A percentile compares a stretch with the other conserved stretches of the same genome.
Evolutionary conservation across 768 basidiomycete species (phyloP).

Genomic region (Dentipellis fragilis): DNA sequence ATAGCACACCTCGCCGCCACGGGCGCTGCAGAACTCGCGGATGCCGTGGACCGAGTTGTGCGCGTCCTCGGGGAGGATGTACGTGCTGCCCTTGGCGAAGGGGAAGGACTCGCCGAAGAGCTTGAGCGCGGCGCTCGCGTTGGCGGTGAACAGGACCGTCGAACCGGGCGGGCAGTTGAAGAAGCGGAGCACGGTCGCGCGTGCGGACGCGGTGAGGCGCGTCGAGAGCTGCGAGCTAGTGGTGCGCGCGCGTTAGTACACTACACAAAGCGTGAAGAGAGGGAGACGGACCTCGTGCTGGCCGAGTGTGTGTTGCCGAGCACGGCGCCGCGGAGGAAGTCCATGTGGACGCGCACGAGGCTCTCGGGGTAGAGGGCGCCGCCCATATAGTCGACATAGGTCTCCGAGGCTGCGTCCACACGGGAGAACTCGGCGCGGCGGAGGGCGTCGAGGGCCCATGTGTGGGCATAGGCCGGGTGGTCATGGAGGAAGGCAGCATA

Average conservation of each 20-base stretch:
- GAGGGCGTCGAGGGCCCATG: constrained; percentile 63
- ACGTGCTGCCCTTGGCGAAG: constrained; percentile 45
- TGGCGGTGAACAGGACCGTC: constrained; percentile 74
- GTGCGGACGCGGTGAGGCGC: constrained; percentile 56
- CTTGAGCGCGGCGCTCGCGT: constrained; percentile 72
- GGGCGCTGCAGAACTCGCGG: constrained; percentile 52
- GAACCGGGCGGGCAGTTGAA: constrained; percentile 70
- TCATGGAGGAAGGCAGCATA: constrained; percentile 12
- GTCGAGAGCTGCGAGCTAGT: constrained; percentile 63
- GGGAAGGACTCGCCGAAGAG: constrained; percentile 77
- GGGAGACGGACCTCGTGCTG: constrained; percentile 51
- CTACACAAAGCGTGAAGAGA: background rate
- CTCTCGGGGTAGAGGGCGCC: constrained; percentile 74
- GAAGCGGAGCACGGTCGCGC: constrained; percentile 63
- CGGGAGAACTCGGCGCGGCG: background rate
- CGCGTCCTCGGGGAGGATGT: constrained; percentile 66
- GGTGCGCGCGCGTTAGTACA: background rate
- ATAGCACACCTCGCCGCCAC: constrained; percentile 51
- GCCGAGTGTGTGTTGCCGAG: constrained; percentile 82
- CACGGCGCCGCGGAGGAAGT: constrained; percentile 54
- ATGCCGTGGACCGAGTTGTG: constrained; percentile 84
- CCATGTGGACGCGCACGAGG: constrained; percentile 58
- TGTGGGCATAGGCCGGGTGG: constrained; percentile 48
- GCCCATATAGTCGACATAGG: constrained; percentile 84
- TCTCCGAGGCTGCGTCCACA: constrained; percentile 13